Evolutionary conservation across 352 stramenopile genomes (phyloP).

Genomic region (Pythium angustatum): DNA sequence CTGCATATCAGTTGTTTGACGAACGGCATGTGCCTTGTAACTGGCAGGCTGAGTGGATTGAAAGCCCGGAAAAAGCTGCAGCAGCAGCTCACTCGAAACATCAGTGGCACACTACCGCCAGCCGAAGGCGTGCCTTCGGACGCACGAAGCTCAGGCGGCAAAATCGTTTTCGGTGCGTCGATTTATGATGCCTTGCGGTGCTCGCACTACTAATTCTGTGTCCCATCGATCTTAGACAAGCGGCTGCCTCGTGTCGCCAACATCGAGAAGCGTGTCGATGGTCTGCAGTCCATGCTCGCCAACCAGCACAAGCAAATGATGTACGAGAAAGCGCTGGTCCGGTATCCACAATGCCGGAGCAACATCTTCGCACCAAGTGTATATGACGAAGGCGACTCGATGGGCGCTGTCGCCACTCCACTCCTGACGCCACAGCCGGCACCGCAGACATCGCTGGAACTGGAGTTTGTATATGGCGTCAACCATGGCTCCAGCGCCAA

Average conservation of each 20-base stretch:
- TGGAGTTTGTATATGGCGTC: constrained; percentile 66
- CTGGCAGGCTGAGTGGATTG: constrained; percentile 32
- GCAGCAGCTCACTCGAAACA: constrained; percentile 37
- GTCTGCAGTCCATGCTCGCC: constrained; percentile 39
- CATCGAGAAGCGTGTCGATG: constrained; percentile 64
- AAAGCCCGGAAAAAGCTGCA: constrained; percentile 52
- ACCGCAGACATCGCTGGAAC: constrained; percentile 43
- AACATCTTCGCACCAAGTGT: constrained; percentile 63
- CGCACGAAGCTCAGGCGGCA: constrained; percentile 52
- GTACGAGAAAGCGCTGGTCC: constrained; percentile 62
- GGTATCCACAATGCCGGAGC: constrained; percentile 67
- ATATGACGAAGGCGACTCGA: constrained; percentile 37
- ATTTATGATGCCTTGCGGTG: background rate
- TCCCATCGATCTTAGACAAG: constrained; percentile 45
- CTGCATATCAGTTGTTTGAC: background rate
- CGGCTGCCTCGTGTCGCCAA: constrained; percentile 66
- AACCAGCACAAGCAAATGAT: constrained; percentile 62
- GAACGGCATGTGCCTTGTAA: background rate
- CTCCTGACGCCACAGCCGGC: constrained; percentile 21
- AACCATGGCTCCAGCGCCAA: constrained; percentile 37
- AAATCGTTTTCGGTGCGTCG: constrained; percentile 59
- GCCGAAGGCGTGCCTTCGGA: constrained; percentile 30
- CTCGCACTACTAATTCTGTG: background rate
- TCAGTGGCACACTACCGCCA: constrained; percentile 30
- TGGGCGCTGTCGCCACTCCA: background rate